Percentiles rank a stretch among this genome's conserved stretches.
Evolutionary conservation across 163 green algal genomes (phyloP).

Genomic region (Volvox carteri): DNA sequence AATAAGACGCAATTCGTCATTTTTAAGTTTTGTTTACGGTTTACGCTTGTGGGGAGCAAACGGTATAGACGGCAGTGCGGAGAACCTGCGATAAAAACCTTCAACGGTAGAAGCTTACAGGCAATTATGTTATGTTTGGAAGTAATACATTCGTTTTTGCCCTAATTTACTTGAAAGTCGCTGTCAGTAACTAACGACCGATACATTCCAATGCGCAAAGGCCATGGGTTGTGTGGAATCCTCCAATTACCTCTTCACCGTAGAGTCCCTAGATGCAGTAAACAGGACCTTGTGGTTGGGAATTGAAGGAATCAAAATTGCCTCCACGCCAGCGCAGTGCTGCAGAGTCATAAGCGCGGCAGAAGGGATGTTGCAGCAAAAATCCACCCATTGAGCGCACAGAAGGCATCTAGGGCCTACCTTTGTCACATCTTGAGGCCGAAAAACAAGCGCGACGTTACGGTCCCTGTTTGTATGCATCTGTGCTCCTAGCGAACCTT

Average conservation of each 20-base stretch:
- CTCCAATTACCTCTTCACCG: slow-evolving; percentile 72
- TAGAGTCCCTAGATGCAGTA: slow-evolving; percentile 83
- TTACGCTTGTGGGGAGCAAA: too few species aligned
- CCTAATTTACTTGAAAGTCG: too few species aligned
- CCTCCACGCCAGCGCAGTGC: slow-evolving; percentile 84
- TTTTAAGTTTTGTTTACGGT: too few species aligned
- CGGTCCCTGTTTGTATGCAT: slow-evolving; percentile 3
- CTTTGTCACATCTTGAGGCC: not conserved
- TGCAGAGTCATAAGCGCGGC: slow-evolving; percentile 55
- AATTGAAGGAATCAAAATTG: slow-evolving; percentile 65
- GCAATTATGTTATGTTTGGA: too few species aligned
- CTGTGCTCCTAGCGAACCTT: not conserved
- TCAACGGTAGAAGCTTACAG: too few species aligned
- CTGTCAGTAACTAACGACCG: too few species aligned
- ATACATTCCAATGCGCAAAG: not conserved
- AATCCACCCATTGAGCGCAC: too few species aligned
- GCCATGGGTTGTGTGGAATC: too few species aligned
- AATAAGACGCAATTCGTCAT: too few species aligned
- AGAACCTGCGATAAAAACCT: too few species aligned
- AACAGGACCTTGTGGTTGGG: slow-evolving; percentile 70
- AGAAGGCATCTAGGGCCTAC: not conserved
- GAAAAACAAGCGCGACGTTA: slow-evolving; percentile 10
- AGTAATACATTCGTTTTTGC: too few species aligned
- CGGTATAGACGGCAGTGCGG: too few species aligned
- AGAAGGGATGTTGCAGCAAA: not conserved